Percentiles rank a stretch among this genome's conserved stretches.
Evolutionary conservation across 768 basidiomycete species (phyloP).

Genomic region (Phanerodontia chrysosporium): DNA sequence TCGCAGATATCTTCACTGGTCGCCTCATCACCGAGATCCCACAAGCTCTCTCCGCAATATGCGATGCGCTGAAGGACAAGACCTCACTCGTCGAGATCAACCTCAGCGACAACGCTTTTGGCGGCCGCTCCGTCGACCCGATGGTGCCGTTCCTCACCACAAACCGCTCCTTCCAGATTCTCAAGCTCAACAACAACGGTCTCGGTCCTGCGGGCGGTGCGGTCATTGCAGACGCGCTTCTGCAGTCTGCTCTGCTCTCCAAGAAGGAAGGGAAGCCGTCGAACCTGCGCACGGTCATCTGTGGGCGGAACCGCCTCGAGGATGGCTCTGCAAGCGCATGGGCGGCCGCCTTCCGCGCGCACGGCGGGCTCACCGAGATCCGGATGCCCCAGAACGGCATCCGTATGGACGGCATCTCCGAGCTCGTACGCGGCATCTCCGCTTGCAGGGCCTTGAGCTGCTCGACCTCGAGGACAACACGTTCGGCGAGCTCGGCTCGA

Average conservation of each 20-base stretch:
- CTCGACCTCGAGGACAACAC: slow-evolving; percentile 95
- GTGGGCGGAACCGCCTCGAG: slow-evolving; percentile 95
- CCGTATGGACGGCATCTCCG: slow-evolving; percentile 82
- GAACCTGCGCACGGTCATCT: slow-evolving; percentile 77
- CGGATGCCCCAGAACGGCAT: slow-evolving; percentile 99
- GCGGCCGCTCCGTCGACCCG: slow-evolving; percentile 90
- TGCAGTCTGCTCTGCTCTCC: slow-evolving; percentile 66
- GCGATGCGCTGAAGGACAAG: slow-evolving; percentile 80
- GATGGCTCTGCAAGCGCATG: slow-evolving; percentile 80
- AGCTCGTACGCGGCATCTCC: slow-evolving; percentile 71
- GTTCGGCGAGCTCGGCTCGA: slow-evolving; percentile 54
- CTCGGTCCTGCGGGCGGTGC: slow-evolving; percentile 86
- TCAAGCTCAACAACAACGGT: slow-evolving; percentile 95
- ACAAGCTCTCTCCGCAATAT: slow-evolving; percentile 79
- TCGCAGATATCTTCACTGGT: slow-evolving; percentile 97
- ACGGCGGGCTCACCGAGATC: slow-evolving; percentile 78
- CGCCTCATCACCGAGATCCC: slow-evolving; percentile 96
- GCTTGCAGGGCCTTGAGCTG: slow-evolving; percentile 60
- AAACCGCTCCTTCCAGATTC: slow-evolving; percentile 76
- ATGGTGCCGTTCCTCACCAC: slow-evolving; percentile 85
- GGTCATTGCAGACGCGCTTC: slow-evolving; percentile 80
- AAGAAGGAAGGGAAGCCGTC: slow-evolving; percentile 63
- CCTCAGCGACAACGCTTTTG: slow-evolving; percentile 95
- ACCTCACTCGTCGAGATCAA: slow-evolving; percentile 82
- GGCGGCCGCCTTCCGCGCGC: slow-evolving; percentile 85